These are phyloP conservation scores for Helotiales sp. DNA, from an alignment of 2,329 filamentous ascomycete species.

Conservation along the genomic window DNA sequence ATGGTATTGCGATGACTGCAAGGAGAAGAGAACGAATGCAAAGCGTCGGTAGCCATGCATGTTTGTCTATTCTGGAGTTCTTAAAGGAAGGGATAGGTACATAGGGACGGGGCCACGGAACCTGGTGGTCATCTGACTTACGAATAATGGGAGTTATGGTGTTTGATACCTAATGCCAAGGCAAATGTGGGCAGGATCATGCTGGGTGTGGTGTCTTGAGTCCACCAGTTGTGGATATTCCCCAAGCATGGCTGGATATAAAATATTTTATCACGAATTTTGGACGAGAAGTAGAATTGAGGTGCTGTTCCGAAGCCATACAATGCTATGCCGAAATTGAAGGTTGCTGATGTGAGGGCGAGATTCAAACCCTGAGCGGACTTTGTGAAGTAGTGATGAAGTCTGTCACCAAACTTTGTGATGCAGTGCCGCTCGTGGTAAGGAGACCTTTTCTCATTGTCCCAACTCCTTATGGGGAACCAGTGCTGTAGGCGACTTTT, in stretches of 20 bases:
- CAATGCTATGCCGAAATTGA: background rate
- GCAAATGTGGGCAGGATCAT: background rate
- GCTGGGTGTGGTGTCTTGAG: background rate
- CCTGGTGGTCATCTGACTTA: background rate
- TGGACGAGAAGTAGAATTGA: background rate
- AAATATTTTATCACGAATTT: background rate
- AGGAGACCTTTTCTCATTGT: no score
- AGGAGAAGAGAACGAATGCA: conserved; percentile 10
- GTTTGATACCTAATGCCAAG: background rate
- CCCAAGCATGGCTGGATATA: background rate
- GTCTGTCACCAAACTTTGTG: no score
- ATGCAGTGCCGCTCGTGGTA: no score
- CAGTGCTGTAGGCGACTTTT: no score
- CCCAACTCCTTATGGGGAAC: no score
- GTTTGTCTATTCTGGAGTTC: background rate
- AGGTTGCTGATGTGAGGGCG: no score
- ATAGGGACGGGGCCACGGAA: background rate
- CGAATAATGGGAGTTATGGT: conserved; percentile 4
- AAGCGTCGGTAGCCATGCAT: conserved; percentile 4
- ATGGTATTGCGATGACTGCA: conserved; percentile 21
- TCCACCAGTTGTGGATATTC: background rate
- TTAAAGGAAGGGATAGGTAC: background rate
- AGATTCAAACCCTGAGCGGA: no score
- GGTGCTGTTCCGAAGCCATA: background rate
- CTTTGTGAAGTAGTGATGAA: no score